phyloP scores from a whole-genome alignment of 176 grass and related monocot genomes.

The Microstegium vimineum region DNA sequence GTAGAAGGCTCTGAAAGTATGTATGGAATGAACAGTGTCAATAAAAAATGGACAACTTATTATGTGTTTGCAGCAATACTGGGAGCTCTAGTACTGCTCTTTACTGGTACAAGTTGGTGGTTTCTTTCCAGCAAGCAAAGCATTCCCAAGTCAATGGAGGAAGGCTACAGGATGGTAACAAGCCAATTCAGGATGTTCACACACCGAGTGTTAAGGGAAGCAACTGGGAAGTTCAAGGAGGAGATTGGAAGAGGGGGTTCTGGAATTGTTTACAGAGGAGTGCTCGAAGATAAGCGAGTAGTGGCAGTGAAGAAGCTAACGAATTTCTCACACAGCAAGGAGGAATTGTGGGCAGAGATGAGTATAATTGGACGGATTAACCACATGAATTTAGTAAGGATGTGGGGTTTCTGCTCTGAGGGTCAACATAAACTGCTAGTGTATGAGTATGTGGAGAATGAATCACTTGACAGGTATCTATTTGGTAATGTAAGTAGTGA shows the following conservation, averaged over 20 bases:
- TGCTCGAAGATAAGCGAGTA: slow-evolving; percentile 54
- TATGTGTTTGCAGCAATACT: slow-evolving; percentile 53
- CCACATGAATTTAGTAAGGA: slow-evolving; percentile 65
- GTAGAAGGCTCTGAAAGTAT: slow-evolving; percentile 32
- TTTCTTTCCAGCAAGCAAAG: slow-evolving; percentile 52
- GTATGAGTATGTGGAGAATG: slow-evolving; percentile 68
- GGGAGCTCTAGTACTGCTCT: slow-evolving; percentile 43
- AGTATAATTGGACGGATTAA: slow-evolving; percentile 58
- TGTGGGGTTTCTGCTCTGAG: slow-evolving; percentile 60
- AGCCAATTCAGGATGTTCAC: slow-evolving; percentile 66
- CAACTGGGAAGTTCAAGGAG: slow-evolving; percentile 65
- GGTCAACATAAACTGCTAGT: slow-evolving; percentile 42
- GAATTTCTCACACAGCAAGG: slow-evolving; percentile 43
- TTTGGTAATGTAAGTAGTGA: slow-evolving; percentile 43
- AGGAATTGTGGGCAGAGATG: slow-evolving; percentile 56
- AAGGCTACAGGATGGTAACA: slow-evolving; percentile 59
- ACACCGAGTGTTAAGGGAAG: slow-evolving; percentile 49
- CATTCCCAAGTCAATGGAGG: slow-evolving; percentile 45
- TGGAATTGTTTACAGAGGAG: slow-evolving; percentile 61
- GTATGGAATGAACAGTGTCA: slow-evolving; percentile 22
- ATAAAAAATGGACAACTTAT: slow-evolving; percentile 43
- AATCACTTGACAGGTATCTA: slow-evolving; percentile 60
- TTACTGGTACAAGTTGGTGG: slow-evolving; percentile 57
- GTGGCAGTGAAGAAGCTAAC: slow-evolving; percentile 65
- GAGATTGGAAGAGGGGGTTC: slow-evolving; percentile 70